Conservation (phyloP, 179 eudicot species). For the Heliamphora pulchella region DNA sequence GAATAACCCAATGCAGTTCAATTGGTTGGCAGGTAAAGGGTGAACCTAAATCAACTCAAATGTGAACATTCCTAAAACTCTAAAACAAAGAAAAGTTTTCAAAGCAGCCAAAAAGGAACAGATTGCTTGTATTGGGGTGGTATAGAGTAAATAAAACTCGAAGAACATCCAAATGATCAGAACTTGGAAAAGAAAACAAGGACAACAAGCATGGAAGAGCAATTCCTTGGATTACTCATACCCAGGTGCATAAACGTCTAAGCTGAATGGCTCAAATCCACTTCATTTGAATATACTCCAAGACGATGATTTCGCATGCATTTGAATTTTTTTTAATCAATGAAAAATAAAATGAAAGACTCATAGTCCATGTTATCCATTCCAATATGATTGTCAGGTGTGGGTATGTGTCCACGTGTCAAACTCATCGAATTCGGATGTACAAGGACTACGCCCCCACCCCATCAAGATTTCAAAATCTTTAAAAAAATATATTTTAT, state of each 20-base stretch:
- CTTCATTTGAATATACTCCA: neutral
- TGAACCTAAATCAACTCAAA: neutral
- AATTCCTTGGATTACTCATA: neutral
- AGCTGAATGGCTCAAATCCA: neutral
- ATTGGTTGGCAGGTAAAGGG: neutral
- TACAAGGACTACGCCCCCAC: no score
- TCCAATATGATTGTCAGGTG: no score
- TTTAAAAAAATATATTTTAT: no score
- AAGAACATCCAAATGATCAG: neutral
- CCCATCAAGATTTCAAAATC: no score
- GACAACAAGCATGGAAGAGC: neutral
- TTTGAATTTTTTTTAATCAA: neutral
- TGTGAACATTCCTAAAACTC: neutral
- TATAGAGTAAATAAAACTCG: neutral
- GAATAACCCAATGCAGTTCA: neutral
- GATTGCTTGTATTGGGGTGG: neutral
- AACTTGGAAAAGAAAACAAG: neutral
- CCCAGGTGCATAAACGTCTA: neutral
- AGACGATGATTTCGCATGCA: neutral
- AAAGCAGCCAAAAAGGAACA: neutral
- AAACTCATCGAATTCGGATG: no score
- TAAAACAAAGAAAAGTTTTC: neutral
- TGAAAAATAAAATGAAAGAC: no score
- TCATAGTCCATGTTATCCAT: no score
- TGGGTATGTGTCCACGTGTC: no score